A percentile compares a stretch with the other conserved stretches of the same genome.
Conservation (phyloP, 1,284 basidiomycete genomes). For the Microbotryum saponariae region DNA sequence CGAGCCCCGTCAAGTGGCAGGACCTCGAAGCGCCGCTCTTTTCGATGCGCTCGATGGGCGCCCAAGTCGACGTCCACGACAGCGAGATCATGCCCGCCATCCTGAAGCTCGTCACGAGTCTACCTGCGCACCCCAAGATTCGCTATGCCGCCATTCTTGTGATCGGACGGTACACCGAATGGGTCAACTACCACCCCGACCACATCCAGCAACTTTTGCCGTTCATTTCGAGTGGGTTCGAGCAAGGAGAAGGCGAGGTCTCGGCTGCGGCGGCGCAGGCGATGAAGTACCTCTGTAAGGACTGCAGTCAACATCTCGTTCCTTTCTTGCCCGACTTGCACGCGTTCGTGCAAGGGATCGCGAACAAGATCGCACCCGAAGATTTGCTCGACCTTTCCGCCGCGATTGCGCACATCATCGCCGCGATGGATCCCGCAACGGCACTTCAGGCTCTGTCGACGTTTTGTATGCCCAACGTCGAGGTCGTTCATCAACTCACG, state of each 20-base stretch:
- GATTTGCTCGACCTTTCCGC: slow-evolving; percentile 89
- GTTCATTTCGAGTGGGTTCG: slow-evolving; percentile 88
- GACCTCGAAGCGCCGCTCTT: slow-evolving; percentile 96
- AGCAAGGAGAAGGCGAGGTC: slow-evolving; percentile 56
- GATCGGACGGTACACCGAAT: slow-evolving; percentile 91
- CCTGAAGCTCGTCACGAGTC: slow-evolving; percentile 83
- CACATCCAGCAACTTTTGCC: slow-evolving; percentile 80
- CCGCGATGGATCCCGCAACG: slow-evolving; percentile 70
- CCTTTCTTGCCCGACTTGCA: slow-evolving; percentile 87
- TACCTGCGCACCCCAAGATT: slow-evolving; percentile 84
- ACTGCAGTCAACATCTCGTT: slow-evolving; percentile 81
- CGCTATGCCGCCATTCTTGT: slow-evolving; percentile 93
- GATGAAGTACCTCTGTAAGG: slow-evolving; percentile 92
- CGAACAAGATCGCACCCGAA: slow-evolving; percentile 68
- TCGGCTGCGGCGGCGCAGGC: slow-evolving; percentile 92
- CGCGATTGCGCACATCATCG: slow-evolving; percentile 90
- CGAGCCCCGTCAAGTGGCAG: slow-evolving; percentile 59
- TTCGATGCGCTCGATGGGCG: slow-evolving; percentile 97
- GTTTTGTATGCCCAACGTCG: slow-evolving; percentile 58
- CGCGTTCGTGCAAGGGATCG: slow-evolving; percentile 72
- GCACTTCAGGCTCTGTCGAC: slow-evolving; percentile 75
- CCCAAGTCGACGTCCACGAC: slow-evolving; percentile 77
- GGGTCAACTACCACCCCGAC: slow-evolving; percentile 83
- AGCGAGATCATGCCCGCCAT: slow-evolving; percentile 83
- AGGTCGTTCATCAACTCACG: slow-evolving; percentile 40